Evolutionary conservation across 176 grass and related monocot species (phyloP).

Genomic region (Oropetium thomaeum): DNA sequence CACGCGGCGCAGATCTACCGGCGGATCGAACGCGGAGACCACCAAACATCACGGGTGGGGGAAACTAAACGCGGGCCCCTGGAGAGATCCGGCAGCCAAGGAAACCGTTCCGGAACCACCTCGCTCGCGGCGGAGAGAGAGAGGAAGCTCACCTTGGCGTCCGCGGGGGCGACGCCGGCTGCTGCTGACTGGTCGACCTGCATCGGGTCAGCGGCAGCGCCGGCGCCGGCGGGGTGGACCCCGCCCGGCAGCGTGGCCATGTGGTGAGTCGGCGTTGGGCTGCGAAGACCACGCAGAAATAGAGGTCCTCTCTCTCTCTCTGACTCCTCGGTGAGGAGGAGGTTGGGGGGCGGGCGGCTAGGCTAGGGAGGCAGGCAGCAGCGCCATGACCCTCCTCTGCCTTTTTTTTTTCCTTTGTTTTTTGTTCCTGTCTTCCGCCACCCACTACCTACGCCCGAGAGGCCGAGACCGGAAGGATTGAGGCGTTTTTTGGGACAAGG

Average conservation of each 20-base stretch:
- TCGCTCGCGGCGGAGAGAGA: not conserved
- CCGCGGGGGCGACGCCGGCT: not conserved
- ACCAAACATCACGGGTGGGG: not conserved
- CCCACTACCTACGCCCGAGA: constrained; percentile 33
- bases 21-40: constrained; percentile 19
- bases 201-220: constrained; percentile 44
- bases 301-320: constrained; percentile 10
- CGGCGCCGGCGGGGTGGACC: constrained; percentile 28
- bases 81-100: constrained; percentile 6
- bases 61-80: not conserved
- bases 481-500: not conserved
- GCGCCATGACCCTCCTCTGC: not conserved
- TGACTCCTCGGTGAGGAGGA: constrained; percentile 32
- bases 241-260: constrained; percentile 49
- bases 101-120: not conserved
- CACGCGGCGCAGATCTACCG: constrained; percentile 24
- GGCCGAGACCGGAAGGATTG: not conserved
- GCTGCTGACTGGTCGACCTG: constrained; percentile 48
- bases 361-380: not conserved
- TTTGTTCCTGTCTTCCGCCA: constrained; percentile 31
- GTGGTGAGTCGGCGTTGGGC: not conserved
- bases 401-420: not conserved
- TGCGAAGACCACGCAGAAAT: not conserved
- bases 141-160: constrained; percentile 43
- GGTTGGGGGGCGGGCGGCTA: constrained; percentile 3